Base-by-base conservation (phyloP, 257 asterid genomes). In the Echites panduratus region DNA sequence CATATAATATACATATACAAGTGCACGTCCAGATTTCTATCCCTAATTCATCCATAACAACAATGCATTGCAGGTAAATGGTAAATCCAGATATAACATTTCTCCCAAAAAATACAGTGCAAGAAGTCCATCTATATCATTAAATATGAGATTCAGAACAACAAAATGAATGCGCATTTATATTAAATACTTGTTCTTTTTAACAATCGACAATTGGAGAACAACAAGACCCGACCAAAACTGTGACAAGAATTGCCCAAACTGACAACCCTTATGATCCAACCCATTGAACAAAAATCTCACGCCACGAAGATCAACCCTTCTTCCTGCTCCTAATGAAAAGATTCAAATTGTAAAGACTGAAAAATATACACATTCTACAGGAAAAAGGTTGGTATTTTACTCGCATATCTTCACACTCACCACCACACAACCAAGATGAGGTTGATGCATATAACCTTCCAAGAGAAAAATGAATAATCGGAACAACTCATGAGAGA, bases 291-390 rank as follows among this genome's bases (percentile, higher is more conserved):
- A 74, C 77, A 66, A 74, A 32, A 52, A 58, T 73, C 78, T 72
- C 68, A 78, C 64, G 68, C 58, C 77, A 79, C 78, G 62, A 78
- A 50, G 40, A 68, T 66, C 76, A 69, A 54, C 71, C 68, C 70
- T 72, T 66, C 32, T 52, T 56, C 27, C 70, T 24, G 72, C 2
- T 12, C 77, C 68, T 73, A 16, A 58, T 56, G 75, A 56, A 69
- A 73, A 68, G 38, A 32, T 32, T 72, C 19, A 47, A 77, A 76
- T 79, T 43, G 59, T 68, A 59, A 77, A 69, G 49, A 57, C 75
- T 77, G 73, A 53, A 71, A 75, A 71, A 75, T 88, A 83, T 86
- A 86, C 86, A 84, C 87, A 82, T 50, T 79, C 76, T 75, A 81
- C 84, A 82, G 48, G 49, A 38, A 32, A 49, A 66, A 53, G 22